Percentiles rank a stretch among this genome's conserved stretches.
Evolutionary conservation across 2,329 filamentous ascomycete species (phyloP).

Genomic region (Diaporthe velutina): DNA sequence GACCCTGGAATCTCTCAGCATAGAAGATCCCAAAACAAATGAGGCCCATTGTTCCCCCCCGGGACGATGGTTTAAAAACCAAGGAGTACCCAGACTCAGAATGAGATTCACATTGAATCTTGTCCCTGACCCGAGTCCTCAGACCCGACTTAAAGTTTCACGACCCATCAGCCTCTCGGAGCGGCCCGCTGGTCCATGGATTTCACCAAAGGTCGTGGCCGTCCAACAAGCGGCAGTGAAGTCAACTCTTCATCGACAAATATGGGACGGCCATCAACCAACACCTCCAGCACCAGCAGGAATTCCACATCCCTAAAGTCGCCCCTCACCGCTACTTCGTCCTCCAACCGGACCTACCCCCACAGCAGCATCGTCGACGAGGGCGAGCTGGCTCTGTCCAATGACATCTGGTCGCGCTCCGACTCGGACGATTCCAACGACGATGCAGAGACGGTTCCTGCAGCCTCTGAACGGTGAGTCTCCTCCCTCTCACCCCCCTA

Average conservation of each 20-base stretch:
- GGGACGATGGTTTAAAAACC: conserved; percentile 16
- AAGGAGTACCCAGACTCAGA: conserved; percentile 24
- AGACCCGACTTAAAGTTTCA: conserved; percentile 12
- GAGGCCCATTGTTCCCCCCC: neutral
- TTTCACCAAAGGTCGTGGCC: conserved; percentile 17
- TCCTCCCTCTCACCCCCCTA: neutral
- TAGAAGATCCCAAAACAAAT: conserved; percentile 3
- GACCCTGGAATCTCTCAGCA: conserved; percentile 23
- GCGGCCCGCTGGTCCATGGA: conserved; percentile 28
- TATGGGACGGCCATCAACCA: conserved; percentile 30
- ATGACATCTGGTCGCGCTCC: conserved; percentile 43
- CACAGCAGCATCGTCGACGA: conserved; percentile 36
- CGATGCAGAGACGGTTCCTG: conserved; percentile 9
- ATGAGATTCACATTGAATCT: neutral
- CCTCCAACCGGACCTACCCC: conserved; percentile 36
- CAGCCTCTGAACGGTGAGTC: conserved; percentile 27
- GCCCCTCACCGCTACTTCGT: conserved; percentile 41
- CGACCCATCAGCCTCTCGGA: conserved; percentile 25
- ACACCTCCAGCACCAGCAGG: conserved; percentile 21
- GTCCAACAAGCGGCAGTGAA: conserved; percentile 22
- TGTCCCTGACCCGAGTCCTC: neutral
- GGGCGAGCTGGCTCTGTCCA: conserved; percentile 4
- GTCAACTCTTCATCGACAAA: conserved; percentile 7
- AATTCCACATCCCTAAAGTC: conserved; percentile 26
- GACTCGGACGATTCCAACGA: conserved; percentile 44